Evolutionary conservation across 805 yeast species (phyloP).

Genomic region (Kodamaea leandrae): DNA sequence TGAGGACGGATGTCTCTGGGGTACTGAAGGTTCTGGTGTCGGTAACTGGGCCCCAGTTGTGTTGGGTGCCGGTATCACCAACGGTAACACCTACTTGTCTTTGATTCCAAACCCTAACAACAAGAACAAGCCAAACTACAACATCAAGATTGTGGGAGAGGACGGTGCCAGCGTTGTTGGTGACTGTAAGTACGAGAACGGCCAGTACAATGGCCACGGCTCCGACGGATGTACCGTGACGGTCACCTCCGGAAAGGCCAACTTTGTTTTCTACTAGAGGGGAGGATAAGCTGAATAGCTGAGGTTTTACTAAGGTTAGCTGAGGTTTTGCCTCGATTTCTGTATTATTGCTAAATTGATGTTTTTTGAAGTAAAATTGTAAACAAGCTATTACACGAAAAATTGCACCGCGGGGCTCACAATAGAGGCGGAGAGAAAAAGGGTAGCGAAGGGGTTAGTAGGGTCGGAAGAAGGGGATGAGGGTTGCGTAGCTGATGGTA

Average conservation of each 20-base stretch:
- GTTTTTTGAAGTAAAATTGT: background rate
- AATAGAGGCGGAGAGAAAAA: too few relatives aligned
- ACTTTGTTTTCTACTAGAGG: constrained; percentile 52
- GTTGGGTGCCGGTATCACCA: constrained; percentile 70
- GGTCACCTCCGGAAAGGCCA: constrained; percentile 57
- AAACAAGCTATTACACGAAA: background rate
- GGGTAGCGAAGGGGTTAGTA: too few relatives aligned
- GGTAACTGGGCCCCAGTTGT: constrained; percentile 84
- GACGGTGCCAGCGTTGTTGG: constrained; percentile 39
- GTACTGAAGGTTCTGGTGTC: constrained; percentile 52
- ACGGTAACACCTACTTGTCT: constrained; percentile 63
- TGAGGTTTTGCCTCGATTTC: too few relatives aligned
- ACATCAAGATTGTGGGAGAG: constrained; percentile 44
- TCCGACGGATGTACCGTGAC: constrained; percentile 80
- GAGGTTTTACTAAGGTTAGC: too few relatives aligned
- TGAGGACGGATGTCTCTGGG: constrained; percentile 74
- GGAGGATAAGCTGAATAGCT: too few relatives aligned
- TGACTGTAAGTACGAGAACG: constrained; percentile 42
- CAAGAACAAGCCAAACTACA: constrained; percentile 40
- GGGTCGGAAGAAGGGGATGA: too few relatives aligned
- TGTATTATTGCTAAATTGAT: constrained; percentile 1
- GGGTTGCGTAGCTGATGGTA: too few relatives aligned
- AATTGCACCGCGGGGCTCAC: too few relatives aligned
- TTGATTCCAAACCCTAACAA: constrained; percentile 80
- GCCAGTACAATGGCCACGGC: constrained; percentile 49